Evolutionary conservation across 2,329 filamentous ascomycete species (phyloP).

Genomic region (Elsinoe batatas): DNA sequence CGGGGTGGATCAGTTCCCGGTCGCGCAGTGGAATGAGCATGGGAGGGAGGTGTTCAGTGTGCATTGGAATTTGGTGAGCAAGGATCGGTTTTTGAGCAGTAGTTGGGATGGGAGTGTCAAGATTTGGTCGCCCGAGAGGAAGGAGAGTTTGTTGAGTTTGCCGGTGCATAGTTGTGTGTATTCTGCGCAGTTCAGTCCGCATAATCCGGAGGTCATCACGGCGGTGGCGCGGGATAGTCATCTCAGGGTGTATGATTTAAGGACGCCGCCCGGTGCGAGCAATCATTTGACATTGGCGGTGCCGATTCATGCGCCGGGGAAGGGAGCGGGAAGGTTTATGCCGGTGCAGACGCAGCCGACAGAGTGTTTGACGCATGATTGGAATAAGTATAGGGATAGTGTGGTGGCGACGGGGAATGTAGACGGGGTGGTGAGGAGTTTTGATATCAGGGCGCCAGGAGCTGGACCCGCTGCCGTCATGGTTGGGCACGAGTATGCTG

Average conservation of each 20-base stretch:
- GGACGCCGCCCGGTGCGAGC: constrained; percentile 72
- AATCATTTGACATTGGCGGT: constrained; percentile 80
- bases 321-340: constrained; percentile 36
- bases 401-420: constrained; percentile 83
- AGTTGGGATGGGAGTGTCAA: constrained; percentile 97
- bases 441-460: constrained; percentile 71
- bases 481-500: constrained; percentile 81
- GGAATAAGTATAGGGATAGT: constrained; percentile 92
- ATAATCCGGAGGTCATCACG: constrained; percentile 74
- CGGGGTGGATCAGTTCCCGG: constrained; percentile 67
- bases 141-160: constrained; percentile 64
- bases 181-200: constrained; percentile 80
- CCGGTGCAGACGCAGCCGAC: constrained; percentile 48
- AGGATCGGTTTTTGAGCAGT: constrained; percentile 80
- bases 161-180: constrained; percentile 93
- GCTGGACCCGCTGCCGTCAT: constrained; percentile 65
- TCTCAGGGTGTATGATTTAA: constrained; percentile 81
- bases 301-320: constrained; percentile 64
- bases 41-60: constrained; percentile 88
- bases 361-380: constrained; percentile 90
- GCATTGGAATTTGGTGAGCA: constrained; percentile 82
- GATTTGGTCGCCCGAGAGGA: constrained; percentile 72
- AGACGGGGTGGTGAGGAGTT: constrained; percentile 75
- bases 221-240: constrained; percentile 84
- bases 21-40: constrained; percentile 89